These are phyloP conservation scores for Suhomyces emberorum DNA, from an alignment of 805 yeast species.

Conservation along the genomic window DNA sequence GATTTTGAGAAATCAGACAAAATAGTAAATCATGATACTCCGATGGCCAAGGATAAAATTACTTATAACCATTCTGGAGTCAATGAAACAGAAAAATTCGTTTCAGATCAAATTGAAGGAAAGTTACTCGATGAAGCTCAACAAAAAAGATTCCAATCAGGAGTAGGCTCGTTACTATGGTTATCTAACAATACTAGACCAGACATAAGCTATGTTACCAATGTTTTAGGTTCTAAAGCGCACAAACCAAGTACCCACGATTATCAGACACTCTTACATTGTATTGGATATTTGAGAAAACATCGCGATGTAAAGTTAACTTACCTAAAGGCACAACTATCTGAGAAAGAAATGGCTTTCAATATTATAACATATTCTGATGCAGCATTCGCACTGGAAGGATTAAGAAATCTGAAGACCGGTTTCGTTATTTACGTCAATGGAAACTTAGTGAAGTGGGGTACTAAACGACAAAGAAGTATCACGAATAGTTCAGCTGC, in stretches of 20 bases:
- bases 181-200: background rate
- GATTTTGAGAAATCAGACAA: background rate
- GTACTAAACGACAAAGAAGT: background rate
- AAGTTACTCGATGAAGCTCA: background rate
- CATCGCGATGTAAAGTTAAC: too few relatives aligned
- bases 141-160: background rate
- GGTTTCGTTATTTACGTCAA: background rate
- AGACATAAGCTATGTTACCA: background rate
- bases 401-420: background rate
- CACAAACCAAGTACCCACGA: background rate
- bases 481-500: background rate
- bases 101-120: background rate
- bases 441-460: background rate
- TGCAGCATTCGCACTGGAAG: background rate
- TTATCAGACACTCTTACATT: background rate
- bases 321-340: too few relatives aligned
- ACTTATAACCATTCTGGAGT: background rate
- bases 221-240: background rate
- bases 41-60: background rate
- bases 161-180: background rate
- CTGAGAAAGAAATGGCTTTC: background rate
- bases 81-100: background rate
- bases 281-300: background rate
- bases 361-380: background rate
- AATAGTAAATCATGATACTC: too few relatives aligned